Base-by-base conservation (phyloP, 2,329 filamentous ascomycete species). In the Aspergillus aculeatus region DNA sequence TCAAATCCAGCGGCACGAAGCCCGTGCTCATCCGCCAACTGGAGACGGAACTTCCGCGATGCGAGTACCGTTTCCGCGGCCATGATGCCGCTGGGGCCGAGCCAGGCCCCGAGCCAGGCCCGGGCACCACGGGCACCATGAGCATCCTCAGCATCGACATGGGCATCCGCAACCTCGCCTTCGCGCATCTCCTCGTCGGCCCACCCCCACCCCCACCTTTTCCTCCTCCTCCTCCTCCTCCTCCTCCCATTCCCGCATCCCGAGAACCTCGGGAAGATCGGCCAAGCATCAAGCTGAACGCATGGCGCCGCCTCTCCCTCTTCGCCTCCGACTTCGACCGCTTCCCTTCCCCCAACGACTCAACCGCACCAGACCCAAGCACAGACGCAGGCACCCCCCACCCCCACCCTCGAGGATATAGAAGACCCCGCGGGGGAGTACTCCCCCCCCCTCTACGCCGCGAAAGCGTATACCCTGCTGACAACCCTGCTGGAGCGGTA, bases 151-250 rank as follows among this genome's bases (percentile, higher is more conserved):
- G 90, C 71, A 89, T 96, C 62, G 91, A 96, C 73, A 89, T 95
- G 85, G 91, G 91, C 4, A 89, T 96, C 65, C 86, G 86, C 48
- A 96, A 96, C 71, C 79, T 96, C 4, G 91, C 90, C 1, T 91
- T 86, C 71, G 90, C 89, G 64, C 81, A 91, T 62, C 73, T 90
- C 32, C 68, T 76, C 19, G 69, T 83, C 55, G 60, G 64, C 50
- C 59, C 7, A 2, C 26, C 26, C 7, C 7, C 26, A 1, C 7
- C 26, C 4, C 23, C 23, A 23, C 23, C 23, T 23, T 4, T 4
- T 23, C 3, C 23, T 23, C 3, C 23, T 23, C 3, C 3, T 23
- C 23, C 23, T 23, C 23, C 23, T 23, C 3, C 23, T 23, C 3
- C 23, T 23, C 3, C 3, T 23, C 23, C 23, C n/a, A 5, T 23